These are phyloP conservation scores for Xerocomus amazonicus DNA, from an alignment of 1,284 basidiomycete genomes.

Conservation along the genomic window DNA sequence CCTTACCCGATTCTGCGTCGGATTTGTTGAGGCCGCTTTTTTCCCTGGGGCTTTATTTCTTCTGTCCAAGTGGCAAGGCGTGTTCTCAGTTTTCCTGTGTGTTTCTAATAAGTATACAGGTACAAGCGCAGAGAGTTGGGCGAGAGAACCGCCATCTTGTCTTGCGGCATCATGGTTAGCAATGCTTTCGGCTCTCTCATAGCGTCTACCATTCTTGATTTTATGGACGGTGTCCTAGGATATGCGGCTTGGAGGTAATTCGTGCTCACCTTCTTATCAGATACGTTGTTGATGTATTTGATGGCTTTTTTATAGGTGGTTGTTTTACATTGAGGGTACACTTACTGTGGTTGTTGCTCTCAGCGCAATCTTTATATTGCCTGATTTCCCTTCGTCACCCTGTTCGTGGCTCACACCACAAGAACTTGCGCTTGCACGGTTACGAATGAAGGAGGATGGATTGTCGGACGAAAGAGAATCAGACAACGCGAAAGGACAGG, in stretches of 20 bases:
- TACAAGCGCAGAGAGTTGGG: slow-evolving; percentile 70
- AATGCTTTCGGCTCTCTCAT: slow-evolving; percentile 83
- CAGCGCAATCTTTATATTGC: slow-evolving; percentile 63
- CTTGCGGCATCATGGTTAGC: slow-evolving; percentile 70
- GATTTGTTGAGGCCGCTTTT: slow-evolving; percentile 65
- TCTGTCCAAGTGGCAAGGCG: slow-evolving; percentile 48
- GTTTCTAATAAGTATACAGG: slow-evolving; percentile 11
- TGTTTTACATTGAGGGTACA: slow-evolving; percentile 73
- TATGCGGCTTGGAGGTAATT: slow-evolving; percentile 67
- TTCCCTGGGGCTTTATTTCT: slow-evolving; percentile 63
- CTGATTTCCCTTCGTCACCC: slow-evolving; percentile 66
- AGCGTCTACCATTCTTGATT: slow-evolving; percentile 67
- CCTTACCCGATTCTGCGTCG: slow-evolving; percentile 72
- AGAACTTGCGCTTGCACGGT: slow-evolving; percentile 68
- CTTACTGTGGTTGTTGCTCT: slow-evolving; percentile 64
- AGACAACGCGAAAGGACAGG: slow-evolving; percentile 7
- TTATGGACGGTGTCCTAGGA: slow-evolving; percentile 71
- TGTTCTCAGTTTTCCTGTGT: neutral
- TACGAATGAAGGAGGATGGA: slow-evolving; percentile 71
- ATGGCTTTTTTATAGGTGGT: slow-evolving; percentile 36
- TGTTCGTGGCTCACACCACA: slow-evolving; percentile 56
- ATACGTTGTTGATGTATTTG: neutral
- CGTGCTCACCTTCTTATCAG: neutral
- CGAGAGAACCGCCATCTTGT: slow-evolving; percentile 68
- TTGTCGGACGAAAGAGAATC: slow-evolving; percentile 12